These are phyloP conservation scores for Microthlaspi erraticum DNA, from an alignment of 345 rosid genomes.

Conservation along the genomic window DNA sequence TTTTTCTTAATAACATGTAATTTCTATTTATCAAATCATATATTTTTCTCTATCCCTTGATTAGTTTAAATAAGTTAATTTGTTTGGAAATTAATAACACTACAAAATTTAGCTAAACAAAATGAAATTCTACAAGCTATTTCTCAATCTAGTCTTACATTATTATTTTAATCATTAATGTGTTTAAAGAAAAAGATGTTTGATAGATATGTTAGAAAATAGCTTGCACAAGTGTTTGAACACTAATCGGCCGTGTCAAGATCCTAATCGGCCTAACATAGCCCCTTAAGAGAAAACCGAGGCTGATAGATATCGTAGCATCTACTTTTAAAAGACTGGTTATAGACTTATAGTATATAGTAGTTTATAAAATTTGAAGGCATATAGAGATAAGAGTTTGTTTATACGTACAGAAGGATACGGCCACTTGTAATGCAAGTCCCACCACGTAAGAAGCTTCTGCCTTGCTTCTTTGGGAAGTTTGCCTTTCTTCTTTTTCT, in stretches of 20 bases:
- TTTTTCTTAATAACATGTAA: not conserved
- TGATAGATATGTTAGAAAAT: not conserved
- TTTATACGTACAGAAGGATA: slow-evolving; percentile 80
- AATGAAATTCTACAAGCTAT: not conserved
- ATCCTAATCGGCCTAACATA: not conserved
- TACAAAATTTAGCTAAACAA: not conserved
- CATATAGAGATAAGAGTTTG: slow-evolving; percentile 23
- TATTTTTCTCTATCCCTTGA: not conserved
- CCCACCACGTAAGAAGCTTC: slow-evolving; percentile 99
- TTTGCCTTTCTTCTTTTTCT: slow-evolving; percentile 99
- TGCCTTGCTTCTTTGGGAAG: slow-evolving; percentile 99
- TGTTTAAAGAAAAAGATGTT: not conserved
- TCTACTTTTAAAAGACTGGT: not conserved
- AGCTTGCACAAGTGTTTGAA: not conserved
- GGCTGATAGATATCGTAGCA: not conserved
- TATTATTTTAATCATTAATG: not conserved
- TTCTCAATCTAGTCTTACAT: not conserved
- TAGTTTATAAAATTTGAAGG: not conserved
- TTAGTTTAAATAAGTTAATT: no score
- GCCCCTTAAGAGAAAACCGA: not conserved
- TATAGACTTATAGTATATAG: not conserved
- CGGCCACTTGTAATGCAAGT: slow-evolving; percentile 98
- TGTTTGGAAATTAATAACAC: no score
- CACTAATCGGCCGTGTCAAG: not conserved
- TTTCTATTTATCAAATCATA: not conserved